Conservation (phyloP, 2,329 filamentous ascomycete species). For the Cryphonectria japonica region DNA sequence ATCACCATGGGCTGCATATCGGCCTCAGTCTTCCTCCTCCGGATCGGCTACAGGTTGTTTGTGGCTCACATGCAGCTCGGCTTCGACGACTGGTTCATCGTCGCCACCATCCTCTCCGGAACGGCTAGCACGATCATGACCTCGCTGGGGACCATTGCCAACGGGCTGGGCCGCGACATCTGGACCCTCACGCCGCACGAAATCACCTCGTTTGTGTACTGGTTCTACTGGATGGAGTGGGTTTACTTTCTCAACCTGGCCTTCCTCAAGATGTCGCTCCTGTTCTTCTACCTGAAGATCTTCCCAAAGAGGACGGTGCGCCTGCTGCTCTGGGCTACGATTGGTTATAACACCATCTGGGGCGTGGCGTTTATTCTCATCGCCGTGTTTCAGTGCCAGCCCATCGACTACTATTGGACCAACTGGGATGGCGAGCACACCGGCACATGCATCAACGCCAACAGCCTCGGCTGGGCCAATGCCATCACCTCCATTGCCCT, state of each 20-base stretch:
- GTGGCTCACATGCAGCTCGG: conserved; percentile 38
- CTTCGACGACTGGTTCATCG: conserved; percentile 43
- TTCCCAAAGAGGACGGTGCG: conserved; percentile 24
- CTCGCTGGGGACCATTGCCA: conserved; percentile 44
- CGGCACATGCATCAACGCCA: conserved; percentile 55
- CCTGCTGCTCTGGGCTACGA: conserved; percentile 22
- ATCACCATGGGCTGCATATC: conserved; percentile 39
- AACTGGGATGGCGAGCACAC: conserved; percentile 52
- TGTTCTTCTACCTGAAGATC: conserved; percentile 30
- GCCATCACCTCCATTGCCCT: conserved; percentile 50
- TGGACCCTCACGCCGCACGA: conserved; percentile 31
- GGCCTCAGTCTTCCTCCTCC: conserved; percentile 43
- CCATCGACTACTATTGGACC: conserved; percentile 56
- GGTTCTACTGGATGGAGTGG: conserved; percentile 48
- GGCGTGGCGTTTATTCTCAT: conserved; percentile 48
- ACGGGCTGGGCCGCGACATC: conserved; percentile 32
- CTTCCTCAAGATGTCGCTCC: conserved; percentile 25
- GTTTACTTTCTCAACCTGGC: conserved; percentile 28
- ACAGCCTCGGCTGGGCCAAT: conserved; percentile 54
- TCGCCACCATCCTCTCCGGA: conserved; percentile 35
- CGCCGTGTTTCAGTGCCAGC: conserved; percentile 55
- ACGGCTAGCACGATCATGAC: conserved; percentile 39
- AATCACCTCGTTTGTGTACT: conserved; percentile 42
- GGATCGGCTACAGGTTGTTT: conserved; percentile 42
- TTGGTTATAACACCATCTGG: conserved; percentile 25